Base-by-base conservation (phyloP, 768 basidiomycete species). In the Podaxis rugospora region DNA sequence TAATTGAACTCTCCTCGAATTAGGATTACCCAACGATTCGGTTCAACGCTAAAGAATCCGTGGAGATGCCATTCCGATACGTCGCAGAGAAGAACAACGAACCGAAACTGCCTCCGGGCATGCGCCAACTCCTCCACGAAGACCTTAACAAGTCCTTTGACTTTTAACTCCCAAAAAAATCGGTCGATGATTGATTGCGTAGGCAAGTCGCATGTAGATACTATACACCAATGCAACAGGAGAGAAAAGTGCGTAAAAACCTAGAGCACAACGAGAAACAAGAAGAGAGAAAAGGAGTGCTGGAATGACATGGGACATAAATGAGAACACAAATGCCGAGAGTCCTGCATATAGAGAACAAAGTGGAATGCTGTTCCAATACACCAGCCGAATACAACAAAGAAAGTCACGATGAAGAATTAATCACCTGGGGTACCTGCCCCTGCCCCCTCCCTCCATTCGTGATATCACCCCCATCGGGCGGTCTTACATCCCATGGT, bases 1-100 rank as follows among this genome's bases (percentile, higher is more conserved):
- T 44, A 4, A 9, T 44, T 44, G 18, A 16, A 27, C 6, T 11
- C 27, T 40, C 18, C 18, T n/a, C 23, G 28, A n/a, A 25, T 6
- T 23, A 96, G 92, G 90, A 94, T 67, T 85, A 85, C 72, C 97
- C 97, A 0, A 96, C 94, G 0, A 96, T 99, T 69, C 75, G 66
- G 16, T 98, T 98, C 79, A 91, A 90, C 66, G 71, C 83, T 3
- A 87, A 85, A 66, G 97, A 99, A 72, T 90, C 90, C 47, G 93
- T 98, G 4, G 94, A 98, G 75, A 99, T 99, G 97, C 97, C 97
- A 0, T 99, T 99, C 79, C 78, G 93, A 63, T 84, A 86, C 67
- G 32, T 32, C 32, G 83, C 84, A 51, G 73, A 72, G 0, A 69
- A 77, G 23, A 71, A 77, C 14, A 78, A 78, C 0, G 80, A 91